Evolutionary conservation across 2,329 filamentous ascomycete genomes (phyloP), one percentile per base, ranked within the genome.

Genomic region (Aplosporella prunicola): DNA sequence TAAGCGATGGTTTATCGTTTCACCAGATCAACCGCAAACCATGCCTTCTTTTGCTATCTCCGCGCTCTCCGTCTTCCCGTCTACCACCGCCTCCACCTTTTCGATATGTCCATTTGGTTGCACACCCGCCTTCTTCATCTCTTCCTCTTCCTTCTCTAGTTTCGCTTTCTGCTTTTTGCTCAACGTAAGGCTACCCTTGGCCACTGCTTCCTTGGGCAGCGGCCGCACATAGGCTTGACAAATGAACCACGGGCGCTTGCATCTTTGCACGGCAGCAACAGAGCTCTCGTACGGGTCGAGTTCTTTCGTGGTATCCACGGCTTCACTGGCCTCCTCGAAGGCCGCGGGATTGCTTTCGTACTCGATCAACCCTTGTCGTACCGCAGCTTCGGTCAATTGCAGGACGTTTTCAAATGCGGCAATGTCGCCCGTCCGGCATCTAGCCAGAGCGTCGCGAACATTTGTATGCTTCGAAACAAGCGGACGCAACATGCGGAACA

Each of bases 401-500:
- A 95, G 68, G 1, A 95, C 78, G 9, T 75, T 69, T 58, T 96
- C 89, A 52, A 83, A 88, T 0, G 74, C 77, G 1, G 71, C 66
- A 38, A 96, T 76, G 48, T 93, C 82, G 23, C 82, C 82, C 0
- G 75, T 68, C 14, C 72, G 65, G 11, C 71, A 74, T 43, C 69
- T 69, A 1, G 85, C 88, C 2, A 98, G 71, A n/a, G 80, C 75
- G 55, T 96, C 86, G 20, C 91, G 76, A 20, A 96, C 78, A 47
- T 91, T 73, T 16, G 84, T 88, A 60, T 95, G 83, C 44, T 71
- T 73, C 2, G 78, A 69, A 22, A 98, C 78, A 16, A 96, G 73
- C 20, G 89, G 79, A 11, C 89, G 76, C 15, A 96, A 72, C 17
- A 98, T 73, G 57, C 93, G 83, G 68, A 98, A 98, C 28, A 95